These are phyloP conservation scores for Skeletonema menzelii DNA, from an alignment of 108 stramenopile species.

Conservation along the genomic window DNA sequence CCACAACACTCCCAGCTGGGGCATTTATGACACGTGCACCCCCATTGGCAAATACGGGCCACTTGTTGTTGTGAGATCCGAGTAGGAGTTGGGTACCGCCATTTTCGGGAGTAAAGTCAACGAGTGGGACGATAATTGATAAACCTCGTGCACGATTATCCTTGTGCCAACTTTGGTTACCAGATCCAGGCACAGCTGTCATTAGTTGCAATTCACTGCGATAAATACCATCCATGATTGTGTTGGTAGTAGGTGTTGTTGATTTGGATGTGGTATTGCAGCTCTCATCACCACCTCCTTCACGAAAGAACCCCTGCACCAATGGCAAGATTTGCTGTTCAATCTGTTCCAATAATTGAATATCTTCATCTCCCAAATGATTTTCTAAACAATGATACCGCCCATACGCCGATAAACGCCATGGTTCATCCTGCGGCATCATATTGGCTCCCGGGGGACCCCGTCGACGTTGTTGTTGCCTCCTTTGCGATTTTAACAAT, in stretches of 20 bases:
- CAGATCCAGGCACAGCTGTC: constrained; percentile 10
- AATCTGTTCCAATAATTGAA: constrained; percentile 4
- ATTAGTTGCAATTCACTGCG: constrained; percentile 19
- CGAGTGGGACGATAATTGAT: constrained; percentile 4
- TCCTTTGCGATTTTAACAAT: background rate
- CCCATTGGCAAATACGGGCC: background rate
- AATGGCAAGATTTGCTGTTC: constrained; percentile 5
- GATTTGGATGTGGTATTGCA: background rate
- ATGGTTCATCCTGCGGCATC: background rate
- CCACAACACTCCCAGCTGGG: constrained; percentile 8
- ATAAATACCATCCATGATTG: constrained; percentile 11
- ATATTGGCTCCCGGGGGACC: background rate
- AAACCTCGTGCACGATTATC: constrained; percentile 12
- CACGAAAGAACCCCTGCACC: constrained; percentile 8
- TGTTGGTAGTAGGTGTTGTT: background rate
- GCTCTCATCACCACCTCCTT: background rate
- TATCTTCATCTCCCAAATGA: constrained; percentile 9
- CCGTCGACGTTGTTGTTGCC: background rate
- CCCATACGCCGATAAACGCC: constrained; percentile 14
- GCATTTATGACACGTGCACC: background rate
- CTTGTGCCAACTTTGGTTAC: constrained; percentile 18
- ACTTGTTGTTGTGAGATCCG: background rate
- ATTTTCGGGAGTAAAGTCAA: background rate
- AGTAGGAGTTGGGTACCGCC: background rate
- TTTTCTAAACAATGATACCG: constrained; percentile 10